Evolutionary conservation across 2,329 filamentous ascomycete genomes (phyloP), one percentile per base, ranked within the genome.

Genomic region (Achaetomium macrosporum): DNA sequence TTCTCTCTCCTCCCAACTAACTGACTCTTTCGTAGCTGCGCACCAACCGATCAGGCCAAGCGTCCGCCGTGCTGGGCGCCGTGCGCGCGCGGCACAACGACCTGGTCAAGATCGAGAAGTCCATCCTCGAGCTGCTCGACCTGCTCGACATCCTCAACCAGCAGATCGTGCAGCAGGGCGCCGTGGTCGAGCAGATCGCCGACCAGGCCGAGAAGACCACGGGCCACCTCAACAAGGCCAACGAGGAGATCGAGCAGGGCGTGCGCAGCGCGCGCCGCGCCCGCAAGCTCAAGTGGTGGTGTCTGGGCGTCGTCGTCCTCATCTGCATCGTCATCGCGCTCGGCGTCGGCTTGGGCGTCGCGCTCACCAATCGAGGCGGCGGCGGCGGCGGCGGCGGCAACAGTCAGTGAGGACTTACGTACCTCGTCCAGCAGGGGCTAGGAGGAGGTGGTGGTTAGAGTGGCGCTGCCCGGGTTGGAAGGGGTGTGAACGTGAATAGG

Each of bases 1-100:
- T 42, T 29, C 35, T 53, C 20, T 46, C 39, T 31, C 35, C 29
- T 36, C 30, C 5, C 47, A 5, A n/a, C 40, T 50, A 39, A 49
- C 41, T 12, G 12, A 31, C 39, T 13, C 17, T 33, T 25, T 30
- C 40, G 30, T 33, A 90, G 86, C 82, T 91, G 64, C 84, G 83
- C 65, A 82, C 78, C 62, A 90, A 89, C 75, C 85, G 85, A 59
- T 82, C 81, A 42, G 85, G 84, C 51, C 85, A 88, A 65, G 88
- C 87, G 40, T 81, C 77, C 47, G 83, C 84, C 15, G 82, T 90
- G 8, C 82, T 92, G 46, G 87, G 87, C 59, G 85, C 86, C 58
- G 88, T 92, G 37, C 85, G 87, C 59, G 87, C 87, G 36, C 87
- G 88, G 51, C 88, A 92, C 75, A 88, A 87, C 66, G 88, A 92